Evolutionary conservation across 2,329 filamentous ascomycete species (phyloP).

Genomic region (Akanthomyces lecanii): DNA sequence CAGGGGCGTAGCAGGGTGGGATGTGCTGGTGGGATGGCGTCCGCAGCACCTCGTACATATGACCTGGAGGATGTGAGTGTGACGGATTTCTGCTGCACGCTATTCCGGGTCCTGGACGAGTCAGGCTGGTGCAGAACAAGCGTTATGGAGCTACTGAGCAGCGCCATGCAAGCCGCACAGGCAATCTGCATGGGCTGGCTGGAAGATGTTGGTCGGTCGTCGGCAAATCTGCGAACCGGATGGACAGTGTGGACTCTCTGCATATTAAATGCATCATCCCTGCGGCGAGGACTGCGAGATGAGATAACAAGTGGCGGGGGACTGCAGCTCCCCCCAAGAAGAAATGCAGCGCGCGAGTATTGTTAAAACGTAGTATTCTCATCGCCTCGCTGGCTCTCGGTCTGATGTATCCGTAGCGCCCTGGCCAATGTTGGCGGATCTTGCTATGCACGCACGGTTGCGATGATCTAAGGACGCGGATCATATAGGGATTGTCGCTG

Average conservation of each 20-base stretch:
- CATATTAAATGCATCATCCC: background rate
- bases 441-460: background rate
- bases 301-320: conserved; percentile 4
- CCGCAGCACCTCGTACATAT: background rate
- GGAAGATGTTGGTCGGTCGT: conserved; percentile 7
- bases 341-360: too few species aligned
- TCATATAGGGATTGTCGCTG: background rate
- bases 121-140: conserved; percentile 5
- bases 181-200: background rate
- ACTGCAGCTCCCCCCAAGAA: too few species aligned
- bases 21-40: background rate
- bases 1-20: background rate
- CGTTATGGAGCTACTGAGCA: background rate
- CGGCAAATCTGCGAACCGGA: conserved; percentile 2
- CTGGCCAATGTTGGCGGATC: background rate
- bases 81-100: background rate
- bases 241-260: background rate
- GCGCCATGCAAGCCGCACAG: background rate
- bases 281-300: conserved; percentile 3
- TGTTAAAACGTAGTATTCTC: too few species aligned
- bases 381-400: background rate
- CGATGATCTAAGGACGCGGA: background rate
- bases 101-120: conserved; percentile 5
- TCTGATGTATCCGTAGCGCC: background rate
- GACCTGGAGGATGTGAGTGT: background rate